Conservation (phyloP, 2,329 filamentous ascomycete genomes). For the Stemphylium vesicarium region DNA sequence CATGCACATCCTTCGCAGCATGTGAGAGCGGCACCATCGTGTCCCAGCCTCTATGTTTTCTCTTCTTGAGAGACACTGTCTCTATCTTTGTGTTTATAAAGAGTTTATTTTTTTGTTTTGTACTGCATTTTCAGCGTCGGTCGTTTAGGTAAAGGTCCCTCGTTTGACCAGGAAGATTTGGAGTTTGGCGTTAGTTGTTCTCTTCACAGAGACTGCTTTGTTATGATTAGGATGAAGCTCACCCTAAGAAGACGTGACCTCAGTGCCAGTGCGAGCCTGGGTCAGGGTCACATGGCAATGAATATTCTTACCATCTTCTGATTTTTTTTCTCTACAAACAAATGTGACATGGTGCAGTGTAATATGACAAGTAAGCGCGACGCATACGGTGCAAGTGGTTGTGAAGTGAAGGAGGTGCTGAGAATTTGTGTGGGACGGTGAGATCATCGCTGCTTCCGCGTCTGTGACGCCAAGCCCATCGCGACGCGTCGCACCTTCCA, state of each 20-base stretch:
- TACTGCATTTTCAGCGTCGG: conserved; percentile 48
- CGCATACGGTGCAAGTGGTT: neutral
- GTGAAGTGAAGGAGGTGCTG: neutral
- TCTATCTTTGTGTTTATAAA: conserved; percentile 32
- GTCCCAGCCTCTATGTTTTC: conserved; percentile 13
- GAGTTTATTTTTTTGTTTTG: conserved; percentile 16
- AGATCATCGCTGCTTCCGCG: conserved; percentile 31
- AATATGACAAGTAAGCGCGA: neutral
- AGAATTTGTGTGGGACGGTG: conserved; percentile 11
- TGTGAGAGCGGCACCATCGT: conserved; percentile 24
- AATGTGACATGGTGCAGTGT: conserved; percentile 2
- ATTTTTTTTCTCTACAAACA: neutral
- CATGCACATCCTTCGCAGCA: conserved; percentile 44
- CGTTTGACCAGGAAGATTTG: conserved; percentile 38
- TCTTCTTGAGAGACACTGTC: conserved; percentile 23
- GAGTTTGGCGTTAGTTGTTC: conserved; percentile 34
- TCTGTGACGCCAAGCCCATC: conserved; percentile 36
- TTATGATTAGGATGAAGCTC: conserved; percentile 8
- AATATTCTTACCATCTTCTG: conserved; percentile 19
- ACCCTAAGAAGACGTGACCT: conserved; percentile 18
- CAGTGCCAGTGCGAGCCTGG: conserved; percentile 41
- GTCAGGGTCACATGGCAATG: conserved; percentile 28
- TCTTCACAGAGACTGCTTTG: conserved; percentile 7
- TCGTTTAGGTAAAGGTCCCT: conserved; percentile 40
- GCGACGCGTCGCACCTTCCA: conserved; percentile 37